Base-by-base conservation (phyloP, 78 protist species). In the Ministeria vibrans region DNA sequence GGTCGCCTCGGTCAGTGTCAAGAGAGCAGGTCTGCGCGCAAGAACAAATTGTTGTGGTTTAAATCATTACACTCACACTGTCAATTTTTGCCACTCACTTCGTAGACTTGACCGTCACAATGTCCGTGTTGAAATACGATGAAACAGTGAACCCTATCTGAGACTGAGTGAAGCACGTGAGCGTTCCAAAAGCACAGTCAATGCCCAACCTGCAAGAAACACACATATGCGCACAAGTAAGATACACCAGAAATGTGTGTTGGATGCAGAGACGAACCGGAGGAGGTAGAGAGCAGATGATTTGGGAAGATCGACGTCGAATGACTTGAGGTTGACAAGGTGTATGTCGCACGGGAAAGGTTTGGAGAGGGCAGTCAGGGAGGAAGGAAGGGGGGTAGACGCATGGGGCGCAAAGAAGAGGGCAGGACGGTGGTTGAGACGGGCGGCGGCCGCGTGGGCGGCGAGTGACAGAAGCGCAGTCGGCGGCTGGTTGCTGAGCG, bases 271-370 rank as follows among this genome's bases (percentile, higher is more conserved):
- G n/a, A 9, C 55, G 55, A 49, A 9, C 55, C 9, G n/a, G 55
- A 15, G n/a, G 55, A 9, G 9, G 55, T 15, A 49, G 55, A 49
- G 55, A 15, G n/a, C 55, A 49, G 55, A 9, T 15, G 55, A 9
- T 15, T 20, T 15, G 9, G 9, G 55, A 49, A 20, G n/a, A 15
- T 15, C n/a, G 55, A 20, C 15, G 55, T 9, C 9, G 55, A 49
- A 15, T 15, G 55, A 49, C n/a, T 15, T 9, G 55, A 63, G 71
- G 41, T 63, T 25, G 71, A 22, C 32, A 34, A 63, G 41, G 13
- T 63, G 71, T 6, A 63, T 41, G 34, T 63, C 71, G 71, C 71
- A 63, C 71, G 71, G 71, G 9, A 63, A 32, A 27, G 66, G n/a
- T 11, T 11, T 27, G 15, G 36, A 3, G n/a, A 59, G 66, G 36